Conservation (phyloP, 148 eudicot species). For the Amaranthus hypochondriacus region DNA sequence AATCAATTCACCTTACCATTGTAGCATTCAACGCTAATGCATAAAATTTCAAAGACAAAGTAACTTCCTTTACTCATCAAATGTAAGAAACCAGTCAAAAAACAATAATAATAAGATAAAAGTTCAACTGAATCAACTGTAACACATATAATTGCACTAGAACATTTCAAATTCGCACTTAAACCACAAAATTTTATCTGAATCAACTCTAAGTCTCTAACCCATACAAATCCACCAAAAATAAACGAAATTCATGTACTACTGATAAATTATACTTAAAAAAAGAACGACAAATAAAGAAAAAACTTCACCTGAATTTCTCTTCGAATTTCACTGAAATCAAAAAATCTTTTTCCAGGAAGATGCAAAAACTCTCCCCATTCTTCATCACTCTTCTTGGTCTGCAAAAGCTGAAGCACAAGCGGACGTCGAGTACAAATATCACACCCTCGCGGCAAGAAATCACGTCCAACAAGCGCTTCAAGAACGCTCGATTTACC, state of each 20-base stretch:
- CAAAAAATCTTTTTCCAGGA: conserved; percentile 55
- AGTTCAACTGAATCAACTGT: too few species aligned
- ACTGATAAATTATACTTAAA: too few species aligned
- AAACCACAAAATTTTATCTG: neutral
- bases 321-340: conserved; percentile 66
- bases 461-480: conserved; percentile 87
- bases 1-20: neutral
- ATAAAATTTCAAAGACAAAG: too few species aligned
- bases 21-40: neutral
- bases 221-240: neutral
- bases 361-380: conserved; percentile 88
- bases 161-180: neutral
- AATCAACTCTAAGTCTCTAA: neutral
- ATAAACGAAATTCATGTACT: too few species aligned
- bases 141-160: too few species aligned
- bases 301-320: conserved; percentile 58
- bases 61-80: neutral
- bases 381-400: conserved; percentile 62
- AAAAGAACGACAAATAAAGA: neutral
- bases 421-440: conserved; percentile 90
- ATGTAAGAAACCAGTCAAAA: too few species aligned
- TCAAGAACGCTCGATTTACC: conserved; percentile 92
- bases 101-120: too few species aligned
- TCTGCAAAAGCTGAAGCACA: conserved; percentile 75
- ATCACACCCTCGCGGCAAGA: conserved; percentile 78